Conservation (phyloP, 2,329 filamentous ascomycete genomes). For the Neocucurbitaria cava region DNA sequence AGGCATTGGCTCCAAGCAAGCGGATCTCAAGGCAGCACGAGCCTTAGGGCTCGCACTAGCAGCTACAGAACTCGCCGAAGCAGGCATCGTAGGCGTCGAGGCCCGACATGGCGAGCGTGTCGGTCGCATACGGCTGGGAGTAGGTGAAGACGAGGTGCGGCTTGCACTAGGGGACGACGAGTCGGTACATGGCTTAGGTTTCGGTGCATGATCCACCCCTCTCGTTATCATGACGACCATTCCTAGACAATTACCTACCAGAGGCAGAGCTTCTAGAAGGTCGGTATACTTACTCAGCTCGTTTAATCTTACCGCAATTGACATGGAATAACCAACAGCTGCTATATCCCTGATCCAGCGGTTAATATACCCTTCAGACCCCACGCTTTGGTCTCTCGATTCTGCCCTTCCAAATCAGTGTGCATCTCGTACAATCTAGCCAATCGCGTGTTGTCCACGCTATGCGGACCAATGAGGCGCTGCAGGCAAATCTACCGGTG, state of each 20-base stretch:
- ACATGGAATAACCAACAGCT: conserved; percentile 8
- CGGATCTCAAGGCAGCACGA: conserved; percentile 52
- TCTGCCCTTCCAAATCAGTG: conserved; percentile 8
- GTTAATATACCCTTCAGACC: conserved; percentile 4
- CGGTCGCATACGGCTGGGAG: conserved; percentile 82
- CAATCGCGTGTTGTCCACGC: background rate
- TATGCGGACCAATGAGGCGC: conserved; percentile 5
- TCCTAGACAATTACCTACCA: background rate
- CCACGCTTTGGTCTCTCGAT: conserved; percentile 1
- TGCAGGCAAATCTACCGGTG: conserved; percentile 14
- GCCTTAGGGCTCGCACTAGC: conserved; percentile 69
- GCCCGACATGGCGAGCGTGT: conserved; percentile 78
- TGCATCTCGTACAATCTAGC: background rate
- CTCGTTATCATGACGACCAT: background rate
- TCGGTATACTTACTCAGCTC: background rate
- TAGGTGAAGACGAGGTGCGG: conserved; percentile 90
- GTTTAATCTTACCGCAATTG: background rate
- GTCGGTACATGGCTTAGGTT: conserved; percentile 80
- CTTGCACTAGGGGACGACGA: conserved; percentile 87
- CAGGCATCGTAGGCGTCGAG: conserved; percentile 87
- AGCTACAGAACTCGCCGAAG: conserved; percentile 82
- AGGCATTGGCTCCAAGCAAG: conserved; percentile 26
- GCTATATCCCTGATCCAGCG: conserved; percentile 7
- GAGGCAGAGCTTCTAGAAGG: conserved; percentile 6
- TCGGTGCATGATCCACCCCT: conserved; percentile 23